These are phyloP conservation scores for Davidsoniella australis DNA, from an alignment of 2,329 filamentous ascomycete genomes.

Conservation along the genomic window DNA sequence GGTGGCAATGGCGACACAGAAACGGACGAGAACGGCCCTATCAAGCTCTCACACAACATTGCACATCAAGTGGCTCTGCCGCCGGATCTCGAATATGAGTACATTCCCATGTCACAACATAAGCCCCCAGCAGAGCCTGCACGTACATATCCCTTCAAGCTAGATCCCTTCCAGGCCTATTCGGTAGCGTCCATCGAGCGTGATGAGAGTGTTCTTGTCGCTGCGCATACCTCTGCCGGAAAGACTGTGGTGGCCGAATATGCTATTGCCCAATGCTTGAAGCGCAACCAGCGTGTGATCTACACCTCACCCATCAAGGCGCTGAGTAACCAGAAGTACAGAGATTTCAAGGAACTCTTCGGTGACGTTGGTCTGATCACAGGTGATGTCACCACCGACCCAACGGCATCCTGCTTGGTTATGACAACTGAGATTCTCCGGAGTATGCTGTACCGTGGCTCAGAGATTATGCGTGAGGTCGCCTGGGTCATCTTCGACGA, in stretches of 20 bases:
- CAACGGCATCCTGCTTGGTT: constrained; percentile 89
- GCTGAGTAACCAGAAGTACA: constrained; percentile 94
- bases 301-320: constrained; percentile 99
- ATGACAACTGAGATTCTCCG: constrained; percentile 99
- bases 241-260: constrained; percentile 98
- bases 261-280: constrained; percentile 90
- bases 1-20: constrained; percentile 21
- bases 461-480: constrained; percentile 98
- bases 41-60: constrained; percentile 90
- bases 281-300: constrained; percentile 94
- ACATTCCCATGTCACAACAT: constrained; percentile 87
- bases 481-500: constrained; percentile 98
- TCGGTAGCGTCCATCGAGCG: constrained; percentile 90
- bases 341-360: constrained; percentile 90
- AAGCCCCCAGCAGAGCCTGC: constrained; percentile 78
- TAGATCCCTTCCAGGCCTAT: constrained; percentile 94
- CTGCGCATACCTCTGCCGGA: constrained; percentile 90
- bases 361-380: constrained; percentile 97
- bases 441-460: constrained; percentile 94
- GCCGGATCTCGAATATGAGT: constrained; percentile 84
- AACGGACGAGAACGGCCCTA: constrained; percentile 36
- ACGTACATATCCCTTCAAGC: constrained; percentile 68
- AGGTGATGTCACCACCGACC: constrained; percentile 97
- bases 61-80: constrained; percentile 94
- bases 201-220: constrained; percentile 90